Percentiles rank a stretch among this genome's conserved stretches.
Conservation (phyloP, 208 protist genomes). For the Blastocrithidia nonstop region DNA sequence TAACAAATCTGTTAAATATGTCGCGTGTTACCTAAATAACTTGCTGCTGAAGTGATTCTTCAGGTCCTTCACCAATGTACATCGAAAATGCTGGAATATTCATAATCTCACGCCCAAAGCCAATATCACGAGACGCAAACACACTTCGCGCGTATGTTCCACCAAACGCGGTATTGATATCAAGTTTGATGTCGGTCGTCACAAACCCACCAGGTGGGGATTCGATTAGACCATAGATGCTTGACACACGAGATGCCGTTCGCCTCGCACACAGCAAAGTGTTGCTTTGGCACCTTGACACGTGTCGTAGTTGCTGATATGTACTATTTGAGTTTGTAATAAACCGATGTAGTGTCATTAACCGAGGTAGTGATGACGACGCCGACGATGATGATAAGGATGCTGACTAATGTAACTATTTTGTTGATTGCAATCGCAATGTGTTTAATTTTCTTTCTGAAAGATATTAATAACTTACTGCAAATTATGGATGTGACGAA, state of each 20-base stretch:
- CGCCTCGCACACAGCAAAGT: constrained; percentile 5
- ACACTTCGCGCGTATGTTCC: constrained; percentile 59
- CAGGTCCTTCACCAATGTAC: constrained; percentile 51
- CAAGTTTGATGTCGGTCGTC: constrained; percentile 51
- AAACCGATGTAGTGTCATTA: too few relatives aligned
- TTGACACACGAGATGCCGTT: constrained; percentile 41
- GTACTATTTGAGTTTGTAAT: too few relatives aligned
- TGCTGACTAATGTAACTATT: too few relatives aligned
- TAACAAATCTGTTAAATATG: constrained; percentile 53
- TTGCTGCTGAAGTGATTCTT: constrained; percentile 39
- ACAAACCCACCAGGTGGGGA: constrained; percentile 57
- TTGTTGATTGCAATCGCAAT: too few relatives aligned
- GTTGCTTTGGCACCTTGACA: too few relatives aligned
- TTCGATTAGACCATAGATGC: constrained; percentile 41
- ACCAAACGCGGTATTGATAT: constrained; percentile 61
- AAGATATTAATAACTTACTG: too few relatives aligned
- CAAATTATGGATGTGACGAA: too few relatives aligned
- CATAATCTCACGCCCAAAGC: constrained; percentile 68
- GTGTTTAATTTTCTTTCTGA: too few relatives aligned
- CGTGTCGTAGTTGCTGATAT: too few relatives aligned
- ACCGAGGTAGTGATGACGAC: too few relatives aligned
- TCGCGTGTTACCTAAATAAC: constrained; percentile 58
- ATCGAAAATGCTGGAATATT: constrained; percentile 61
- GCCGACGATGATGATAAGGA: too few relatives aligned
- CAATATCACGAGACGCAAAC: constrained; percentile 55